Evolutionary conservation across 176 grass and related monocot genomes (phyloP).

Genomic region (Tillandsia leiboldiana): DNA sequence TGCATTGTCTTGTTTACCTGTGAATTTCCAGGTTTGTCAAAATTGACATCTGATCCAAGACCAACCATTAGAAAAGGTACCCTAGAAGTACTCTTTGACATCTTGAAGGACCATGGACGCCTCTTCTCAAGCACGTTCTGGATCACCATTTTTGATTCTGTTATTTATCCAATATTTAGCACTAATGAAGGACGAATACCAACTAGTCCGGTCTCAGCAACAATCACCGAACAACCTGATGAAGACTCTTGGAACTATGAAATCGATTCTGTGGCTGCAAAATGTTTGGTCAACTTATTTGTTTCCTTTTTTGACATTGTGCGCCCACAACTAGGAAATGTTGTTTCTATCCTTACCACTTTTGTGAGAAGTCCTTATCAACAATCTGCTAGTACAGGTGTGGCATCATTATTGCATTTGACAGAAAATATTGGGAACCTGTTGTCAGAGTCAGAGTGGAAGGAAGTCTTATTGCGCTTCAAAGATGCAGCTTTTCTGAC

Average conservation of each 20-base stretch:
- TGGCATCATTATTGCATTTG: conserved; percentile 65
- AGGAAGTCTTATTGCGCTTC: conserved; percentile 49
- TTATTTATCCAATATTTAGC: conserved; percentile 77
- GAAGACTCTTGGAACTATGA: conserved; percentile 52
- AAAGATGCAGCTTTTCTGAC: conserved; percentile 59
- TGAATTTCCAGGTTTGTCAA: conserved; percentile 63
- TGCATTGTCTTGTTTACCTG: conserved; percentile 14
- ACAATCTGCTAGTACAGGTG: conserved; percentile 57
- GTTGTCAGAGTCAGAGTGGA: conserved; percentile 68
- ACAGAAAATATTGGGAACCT: conserved; percentile 55
- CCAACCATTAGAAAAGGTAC: conserved; percentile 93
- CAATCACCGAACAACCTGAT: conserved; percentile 35
- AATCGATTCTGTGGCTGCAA: conserved; percentile 58
- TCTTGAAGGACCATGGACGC: conserved; percentile 80
- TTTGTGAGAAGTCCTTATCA: conserved; percentile 79
- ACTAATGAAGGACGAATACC: conserved; percentile 24
- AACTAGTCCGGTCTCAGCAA: conserved; percentile 28
- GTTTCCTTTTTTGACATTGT: conserved; percentile 72
- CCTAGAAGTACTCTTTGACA: conserved; percentile 96
- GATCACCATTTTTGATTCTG: conserved; percentile 70
- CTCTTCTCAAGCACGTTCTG: conserved; percentile 78
- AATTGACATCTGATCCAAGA: conserved; percentile 74
- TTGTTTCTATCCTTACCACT: conserved; percentile 48
- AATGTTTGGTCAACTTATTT: conserved; percentile 70
- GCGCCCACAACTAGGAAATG: conserved; percentile 47